A percentile compares a stretch with the other conserved stretches of the same genome.
These are phyloP conservation scores for Saccharum hybrid DNA, from an alignment of 202 grass and related monocot genomes.

Conservation along the genomic window DNA sequence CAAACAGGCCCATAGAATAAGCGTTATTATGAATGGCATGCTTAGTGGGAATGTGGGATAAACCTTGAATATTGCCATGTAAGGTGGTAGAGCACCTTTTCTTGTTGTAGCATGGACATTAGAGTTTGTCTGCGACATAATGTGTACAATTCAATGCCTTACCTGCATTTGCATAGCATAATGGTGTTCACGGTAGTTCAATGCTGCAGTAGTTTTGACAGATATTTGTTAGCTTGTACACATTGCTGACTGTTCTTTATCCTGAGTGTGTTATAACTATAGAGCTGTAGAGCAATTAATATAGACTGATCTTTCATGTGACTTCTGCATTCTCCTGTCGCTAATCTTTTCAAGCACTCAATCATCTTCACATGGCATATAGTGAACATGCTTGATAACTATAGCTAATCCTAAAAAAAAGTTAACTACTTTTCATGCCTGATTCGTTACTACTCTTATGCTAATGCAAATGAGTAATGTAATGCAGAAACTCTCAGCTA, in stretches of 20 bases:
- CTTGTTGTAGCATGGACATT: not conserved
- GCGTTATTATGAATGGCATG: not conserved
- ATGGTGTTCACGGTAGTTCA: constrained; percentile 9
- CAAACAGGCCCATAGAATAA: not conserved
- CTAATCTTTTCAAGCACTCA: constrained; percentile 30
- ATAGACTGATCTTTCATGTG: constrained; percentile 33
- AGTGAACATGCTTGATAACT: constrained; percentile 12
- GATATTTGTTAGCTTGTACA: constrained; percentile 26
- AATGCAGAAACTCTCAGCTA: not conserved
- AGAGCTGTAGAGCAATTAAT: constrained; percentile 36
- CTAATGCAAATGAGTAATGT: not conserved
- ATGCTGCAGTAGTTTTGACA: constrained; percentile 18
- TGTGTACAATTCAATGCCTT: constrained; percentile 8
- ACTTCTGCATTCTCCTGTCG: constrained; percentile 25
- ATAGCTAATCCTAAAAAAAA: not conserved
- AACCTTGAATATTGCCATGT: constrained; percentile 8
- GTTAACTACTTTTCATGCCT: not conserved
- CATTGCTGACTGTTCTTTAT: constrained; percentile 12
- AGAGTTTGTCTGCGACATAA: not conserved
- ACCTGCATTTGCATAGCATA: constrained; percentile 26
- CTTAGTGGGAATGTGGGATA: not conserved
- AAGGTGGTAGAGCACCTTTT: not conserved
- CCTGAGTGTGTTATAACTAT: constrained; percentile 10
- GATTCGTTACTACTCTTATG: not conserved
- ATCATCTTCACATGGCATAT: constrained; percentile 23